A percentile compares a stretch with the other conserved stretches of the same genome.
Conservation (phyloP, 345 rosid species). For the Salix exigua region DNA sequence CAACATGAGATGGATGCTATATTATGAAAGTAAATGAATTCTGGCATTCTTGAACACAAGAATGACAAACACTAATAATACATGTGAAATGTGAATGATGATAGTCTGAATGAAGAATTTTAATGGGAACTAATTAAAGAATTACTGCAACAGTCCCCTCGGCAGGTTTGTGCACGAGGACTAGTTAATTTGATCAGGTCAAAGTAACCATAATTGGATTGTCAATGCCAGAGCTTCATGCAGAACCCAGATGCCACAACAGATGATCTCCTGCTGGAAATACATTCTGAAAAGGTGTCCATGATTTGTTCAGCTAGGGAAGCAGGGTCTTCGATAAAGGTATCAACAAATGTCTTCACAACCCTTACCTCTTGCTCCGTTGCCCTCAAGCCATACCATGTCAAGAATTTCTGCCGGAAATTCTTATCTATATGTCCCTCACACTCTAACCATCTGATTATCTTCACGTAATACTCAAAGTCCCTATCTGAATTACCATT, state of each 20-base stretch:
- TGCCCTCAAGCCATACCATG: slow-evolving; percentile 93
- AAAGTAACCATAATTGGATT: neutral
- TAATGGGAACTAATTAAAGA: slow-evolving; percentile 35
- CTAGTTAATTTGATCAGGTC: slow-evolving; percentile 3
- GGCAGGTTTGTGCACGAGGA: slow-evolving; percentile 8
- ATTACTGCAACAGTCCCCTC: slow-evolving; percentile 35
- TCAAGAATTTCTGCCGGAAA: slow-evolving; percentile 88
- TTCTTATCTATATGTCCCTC: slow-evolving; percentile 87
- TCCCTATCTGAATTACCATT: slow-evolving; percentile 54
- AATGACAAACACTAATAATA: slow-evolving; percentile 30
- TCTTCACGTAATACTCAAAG: slow-evolving; percentile 76
- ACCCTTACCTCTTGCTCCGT: slow-evolving; percentile 65
- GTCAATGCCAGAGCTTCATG: slow-evolving; percentile 92
- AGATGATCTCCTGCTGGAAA: slow-evolving; percentile 53
- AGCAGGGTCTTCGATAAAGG: slow-evolving; percentile 64
- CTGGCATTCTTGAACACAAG: slow-evolving; percentile 32
- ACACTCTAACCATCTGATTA: slow-evolving; percentile 70
- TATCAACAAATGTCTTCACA: slow-evolving; percentile 77
- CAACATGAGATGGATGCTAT: slow-evolving; percentile 10
- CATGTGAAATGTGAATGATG: slow-evolving; percentile 22
- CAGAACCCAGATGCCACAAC: slow-evolving; percentile 69
- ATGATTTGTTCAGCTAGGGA: slow-evolving; percentile 88
- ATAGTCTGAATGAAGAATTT: slow-evolving; percentile 29
- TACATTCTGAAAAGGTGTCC: slow-evolving; percentile 76
- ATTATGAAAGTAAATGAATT: slow-evolving; percentile 12